Conservation (phyloP, 2,329 filamentous ascomycete species). For the Juglanconis oblonga region DNA sequence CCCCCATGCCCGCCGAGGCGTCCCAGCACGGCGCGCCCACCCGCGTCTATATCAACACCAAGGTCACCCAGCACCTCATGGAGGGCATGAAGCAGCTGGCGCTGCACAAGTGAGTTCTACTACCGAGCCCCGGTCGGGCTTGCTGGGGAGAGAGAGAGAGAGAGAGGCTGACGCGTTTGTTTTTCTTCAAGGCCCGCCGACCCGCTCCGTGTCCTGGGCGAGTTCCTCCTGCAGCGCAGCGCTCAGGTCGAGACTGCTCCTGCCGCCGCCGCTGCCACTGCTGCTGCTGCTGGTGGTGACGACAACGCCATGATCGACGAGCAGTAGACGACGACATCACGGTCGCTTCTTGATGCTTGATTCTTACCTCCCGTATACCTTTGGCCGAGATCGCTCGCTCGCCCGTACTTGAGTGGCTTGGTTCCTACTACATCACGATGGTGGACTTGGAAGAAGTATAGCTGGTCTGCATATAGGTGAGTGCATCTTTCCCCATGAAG, state of each 20-base stretch:
- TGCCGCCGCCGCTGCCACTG: not conserved
- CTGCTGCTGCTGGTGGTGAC: not conserved
- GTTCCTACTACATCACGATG: not conserved
- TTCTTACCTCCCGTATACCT: not conserved
- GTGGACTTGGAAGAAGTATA: not conserved
- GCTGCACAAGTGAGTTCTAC: constrained; percentile 61
- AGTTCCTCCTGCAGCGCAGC: constrained; percentile 67
- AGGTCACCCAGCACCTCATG: constrained; percentile 64
- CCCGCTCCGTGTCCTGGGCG: constrained; percentile 66
- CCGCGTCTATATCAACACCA: constrained; percentile 68
- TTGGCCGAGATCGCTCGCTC: not conserved
- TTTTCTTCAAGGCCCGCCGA: constrained; percentile 54
- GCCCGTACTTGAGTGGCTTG: not conserved
- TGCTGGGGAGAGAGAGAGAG: too few relatives aligned
- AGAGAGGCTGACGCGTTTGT: not conserved
- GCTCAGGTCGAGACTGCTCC: constrained; percentile 54
- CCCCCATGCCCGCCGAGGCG: constrained; percentile 57
- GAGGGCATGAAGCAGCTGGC: constrained; percentile 74
- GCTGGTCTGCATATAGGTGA: not conserved
- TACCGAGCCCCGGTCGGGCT: too few relatives aligned
- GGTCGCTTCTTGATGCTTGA: not conserved
- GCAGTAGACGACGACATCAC: not conserved
- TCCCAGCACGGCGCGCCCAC: constrained; percentile 65
- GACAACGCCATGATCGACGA: constrained; percentile 8
- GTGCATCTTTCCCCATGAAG: not conserved